Evolutionary conservation across 306 rosid species (phyloP), one percentile per base, ranked within the genome.

Genomic region (Cotoneaster glaucophyllus): DNA sequence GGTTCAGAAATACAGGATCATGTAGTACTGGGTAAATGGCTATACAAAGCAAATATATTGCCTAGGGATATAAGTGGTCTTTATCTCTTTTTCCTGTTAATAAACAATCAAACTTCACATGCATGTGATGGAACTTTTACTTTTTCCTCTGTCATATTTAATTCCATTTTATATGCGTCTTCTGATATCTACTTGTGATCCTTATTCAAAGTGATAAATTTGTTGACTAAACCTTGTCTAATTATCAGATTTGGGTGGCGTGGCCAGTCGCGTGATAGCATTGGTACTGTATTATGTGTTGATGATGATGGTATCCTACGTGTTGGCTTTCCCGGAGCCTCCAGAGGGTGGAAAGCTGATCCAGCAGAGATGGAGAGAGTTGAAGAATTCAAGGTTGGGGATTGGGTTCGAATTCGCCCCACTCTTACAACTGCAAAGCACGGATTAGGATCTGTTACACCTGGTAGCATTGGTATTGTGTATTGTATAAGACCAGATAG

Each of bases 291-390:
- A 64, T 86, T 95, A 79, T 95, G 99, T 39, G 97, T 95, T 69
- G 99, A 95, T 31, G 99, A 95, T 50, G 99, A 95, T 80, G 99
- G 99, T 70, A 92, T 95, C 67, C 90, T 95, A 71, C 97, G 97
- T 70, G 99, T 95, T 79, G 99, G 99, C 77, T 95, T 90, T 89
- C 99, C 99, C 79, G 99, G 99, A 80, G 99, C 99, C 70, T 95
- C 99, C 50, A 95, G 99, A 85, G 99, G 99, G 79, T 95, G 99
- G 97, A 90, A 92, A 78, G 99, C 99, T 82, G 97, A 95, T 86
- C 99, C 99, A 45, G 96, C 97, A 13, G 99, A 95, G 83, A 95
- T 95, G 99, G 99, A 92, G 71, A 90, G 99, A 74, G 99, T 95
- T 71, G 97, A 95, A 85, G 99, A 95, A 81, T 95, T 89, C 87